phyloP scores from a whole-genome alignment of 1,284 basidiomycete genomes.

The Irpex sp. region DNA sequence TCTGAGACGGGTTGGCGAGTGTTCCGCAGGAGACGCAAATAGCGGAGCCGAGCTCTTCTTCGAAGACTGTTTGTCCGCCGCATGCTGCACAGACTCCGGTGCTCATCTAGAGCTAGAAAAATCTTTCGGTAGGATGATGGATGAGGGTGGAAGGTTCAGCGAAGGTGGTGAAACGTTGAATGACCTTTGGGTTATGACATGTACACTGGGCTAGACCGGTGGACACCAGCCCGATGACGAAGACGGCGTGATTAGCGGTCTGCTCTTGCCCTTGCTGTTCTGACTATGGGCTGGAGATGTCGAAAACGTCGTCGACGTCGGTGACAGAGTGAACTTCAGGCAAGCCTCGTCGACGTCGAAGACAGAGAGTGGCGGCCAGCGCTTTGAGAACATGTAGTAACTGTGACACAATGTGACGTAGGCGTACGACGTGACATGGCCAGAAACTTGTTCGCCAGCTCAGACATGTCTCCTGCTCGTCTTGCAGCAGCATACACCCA shows the following conservation, averaged over 20 bases:
- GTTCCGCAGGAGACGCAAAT: constrained; percentile 66
- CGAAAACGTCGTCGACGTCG: not conserved
- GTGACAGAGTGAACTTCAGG: not conserved
- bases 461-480: too few relatives aligned
- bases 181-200: not conserved
- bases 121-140: not conserved
- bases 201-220: not conserved
- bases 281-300: not conserved
- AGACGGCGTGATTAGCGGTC: not conserved
- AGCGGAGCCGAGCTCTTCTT: constrained; percentile 52
- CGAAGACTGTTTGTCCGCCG: constrained; percentile 46
- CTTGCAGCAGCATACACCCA: not conserved
- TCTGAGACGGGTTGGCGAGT: constrained; percentile 57
- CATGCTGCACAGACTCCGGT: constrained; percentile 46
- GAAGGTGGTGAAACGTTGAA: not conserved
- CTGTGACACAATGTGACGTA: not conserved
- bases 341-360: not conserved
- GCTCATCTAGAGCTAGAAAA: constrained; percentile 21
- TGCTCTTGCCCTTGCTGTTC: not conserved
- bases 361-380: not conserved
- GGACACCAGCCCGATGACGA: not conserved
- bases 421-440: not conserved
- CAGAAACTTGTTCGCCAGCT: not conserved
- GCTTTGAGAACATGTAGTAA: not conserved
- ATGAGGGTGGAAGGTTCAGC: not conserved